Evolutionary conservation across 129 eudicot species (phyloP).

Genomic region (Scalesia atractyloides): DNA sequence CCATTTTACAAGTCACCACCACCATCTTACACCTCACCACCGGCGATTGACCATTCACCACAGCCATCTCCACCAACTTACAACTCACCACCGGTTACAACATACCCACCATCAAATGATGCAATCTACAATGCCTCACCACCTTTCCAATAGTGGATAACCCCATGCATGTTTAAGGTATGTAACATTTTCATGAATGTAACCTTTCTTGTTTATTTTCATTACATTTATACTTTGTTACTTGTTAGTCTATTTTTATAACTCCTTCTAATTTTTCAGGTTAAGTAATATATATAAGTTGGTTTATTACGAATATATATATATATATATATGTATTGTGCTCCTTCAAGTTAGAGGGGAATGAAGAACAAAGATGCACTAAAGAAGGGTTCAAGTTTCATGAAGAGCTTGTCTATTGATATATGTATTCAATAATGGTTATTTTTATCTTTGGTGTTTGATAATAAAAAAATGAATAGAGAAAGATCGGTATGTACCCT

Average conservation of each 20-base stretch:
- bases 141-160: slow-evolving; percentile 24
- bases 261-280: slow-evolving; percentile 4
- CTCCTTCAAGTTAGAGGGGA: slow-evolving; percentile 16
- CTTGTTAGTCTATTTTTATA: neutral
- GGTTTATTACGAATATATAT: neutral
- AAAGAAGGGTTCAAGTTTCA: slow-evolving; percentile 14
- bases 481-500: neutral
- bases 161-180: slow-evolving; percentile 13
- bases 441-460: no score
- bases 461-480: no score
- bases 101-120: neutral
- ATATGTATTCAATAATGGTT: no score
- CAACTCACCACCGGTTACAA: slow-evolving; percentile 15
- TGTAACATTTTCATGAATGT: slow-evolving; percentile 5
- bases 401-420: neutral
- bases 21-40: slow-evolving; percentile 10
- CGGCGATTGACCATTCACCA: slow-evolving; percentile 33
- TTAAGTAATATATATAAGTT: neutral
- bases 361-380: slow-evolving; percentile 11
- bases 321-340: no score
- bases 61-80: slow-evolving; percentile 20
- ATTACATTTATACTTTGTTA: neutral
- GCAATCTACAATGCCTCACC: slow-evolving; percentile 36
- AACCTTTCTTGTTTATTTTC: neutral
- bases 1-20: slow-evolving; percentile 3